Conservation (phyloP, 306 rosid species). For the Rubus parviflorus region DNA sequence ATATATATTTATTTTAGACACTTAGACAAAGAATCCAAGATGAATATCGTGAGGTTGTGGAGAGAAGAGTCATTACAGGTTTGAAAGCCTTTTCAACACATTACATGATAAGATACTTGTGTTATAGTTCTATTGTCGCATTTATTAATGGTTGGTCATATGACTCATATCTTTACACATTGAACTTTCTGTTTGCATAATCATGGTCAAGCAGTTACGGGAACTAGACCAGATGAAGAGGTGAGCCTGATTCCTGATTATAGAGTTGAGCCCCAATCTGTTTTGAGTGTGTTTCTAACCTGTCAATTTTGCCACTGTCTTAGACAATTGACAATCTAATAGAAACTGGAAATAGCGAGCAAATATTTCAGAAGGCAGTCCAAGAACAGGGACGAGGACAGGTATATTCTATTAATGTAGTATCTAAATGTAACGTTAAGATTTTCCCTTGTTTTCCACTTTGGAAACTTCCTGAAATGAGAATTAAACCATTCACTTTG, state of each 20-base stretch:
- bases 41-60: conserved; percentile 99
- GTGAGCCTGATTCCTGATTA: conserved; percentile 46
- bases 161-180: conserved; percentile 23
- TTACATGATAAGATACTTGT: conserved; percentile 1
- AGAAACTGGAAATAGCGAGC: conserved; percentile 97
- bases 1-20: conserved; percentile 49
- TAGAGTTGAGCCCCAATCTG: conserved; percentile 13
- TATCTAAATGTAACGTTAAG: not conserved
- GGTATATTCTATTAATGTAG: conserved; percentile 42
- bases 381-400: conserved; percentile 88
- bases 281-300: conserved; percentile 33
- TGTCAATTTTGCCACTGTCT: conserved; percentile 27
- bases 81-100: conserved; percentile 28
- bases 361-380: conserved; percentile 88
- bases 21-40: conserved; percentile 94
- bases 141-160: conserved; percentile 14
- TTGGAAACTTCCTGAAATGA: not conserved
- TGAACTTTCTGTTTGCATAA: conserved; percentile 32
- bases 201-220: conserved; percentile 64
- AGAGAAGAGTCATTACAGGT: conserved; percentile 98
- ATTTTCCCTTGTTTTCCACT: not conserved
- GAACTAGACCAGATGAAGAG: conserved; percentile 94
- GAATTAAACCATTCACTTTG: not conserved
- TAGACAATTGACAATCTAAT: conserved; percentile 88
- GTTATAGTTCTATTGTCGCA: conserved; percentile 4